These are phyloP conservation scores for Calonectria ilicicola DNA, from an alignment of 2,329 filamentous ascomycete species.

Conservation along the genomic window DNA sequence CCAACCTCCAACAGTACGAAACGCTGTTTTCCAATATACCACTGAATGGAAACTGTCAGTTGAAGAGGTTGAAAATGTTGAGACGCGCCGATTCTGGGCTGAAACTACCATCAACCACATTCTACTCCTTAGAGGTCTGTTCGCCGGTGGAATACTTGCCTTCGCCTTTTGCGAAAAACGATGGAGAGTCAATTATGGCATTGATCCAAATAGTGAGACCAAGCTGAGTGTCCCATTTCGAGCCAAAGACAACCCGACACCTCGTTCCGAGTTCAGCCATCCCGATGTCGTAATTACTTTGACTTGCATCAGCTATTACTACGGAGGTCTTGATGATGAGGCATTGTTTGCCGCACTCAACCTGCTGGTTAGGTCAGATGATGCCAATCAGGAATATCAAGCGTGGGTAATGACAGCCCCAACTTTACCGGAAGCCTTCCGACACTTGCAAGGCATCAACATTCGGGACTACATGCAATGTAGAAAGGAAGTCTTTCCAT, in stretches of 20 bases:
- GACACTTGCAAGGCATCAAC: constrained; percentile 65
- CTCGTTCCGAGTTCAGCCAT: constrained; percentile 71
- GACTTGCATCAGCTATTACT: constrained; percentile 69
- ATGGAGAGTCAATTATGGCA: constrained; percentile 75
- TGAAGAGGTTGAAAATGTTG: constrained; percentile 49
- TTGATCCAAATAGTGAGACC: constrained; percentile 57
- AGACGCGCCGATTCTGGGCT: constrained; percentile 52
- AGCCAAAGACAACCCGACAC: constrained; percentile 68
- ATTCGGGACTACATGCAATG: constrained; percentile 66
- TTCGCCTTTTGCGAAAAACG: constrained; percentile 69
- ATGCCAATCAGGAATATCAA: constrained; percentile 63
- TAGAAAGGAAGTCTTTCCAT: constrained; percentile 61
- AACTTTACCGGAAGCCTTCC: constrained; percentile 51
- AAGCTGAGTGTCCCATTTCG: constrained; percentile 69
- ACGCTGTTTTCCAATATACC: constrained; percentile 59
- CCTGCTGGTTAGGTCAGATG: constrained; percentile 62
- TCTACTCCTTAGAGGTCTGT: constrained; percentile 65
- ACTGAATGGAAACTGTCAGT: constrained; percentile 44
- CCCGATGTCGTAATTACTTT: constrained; percentile 68
- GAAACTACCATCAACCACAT: constrained; percentile 50
- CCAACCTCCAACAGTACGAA: constrained; percentile 45
- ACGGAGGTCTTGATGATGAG: constrained; percentile 63
- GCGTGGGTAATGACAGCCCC: constrained; percentile 57
- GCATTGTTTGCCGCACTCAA: constrained; percentile 62
- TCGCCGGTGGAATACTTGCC: constrained; percentile 65